phyloP scores from a whole-genome alignment of 2,329 filamentous ascomycete genomes.

The Penicillium expansum region DNA sequence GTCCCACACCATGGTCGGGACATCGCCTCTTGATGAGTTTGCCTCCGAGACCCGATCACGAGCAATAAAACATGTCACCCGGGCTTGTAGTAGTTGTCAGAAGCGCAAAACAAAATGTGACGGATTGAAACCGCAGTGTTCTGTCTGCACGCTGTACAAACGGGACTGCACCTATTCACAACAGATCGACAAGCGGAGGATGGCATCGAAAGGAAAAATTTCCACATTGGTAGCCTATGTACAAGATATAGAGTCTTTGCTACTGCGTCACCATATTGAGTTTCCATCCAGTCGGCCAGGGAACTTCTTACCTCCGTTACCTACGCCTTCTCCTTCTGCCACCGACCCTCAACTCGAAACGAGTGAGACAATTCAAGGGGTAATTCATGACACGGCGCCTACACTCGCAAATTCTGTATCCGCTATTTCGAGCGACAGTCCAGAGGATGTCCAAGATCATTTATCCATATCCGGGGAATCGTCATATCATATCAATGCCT shows the following conservation, averaged over 20 bases:
- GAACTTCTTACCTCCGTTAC: not conserved
- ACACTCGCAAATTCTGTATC: not conserved
- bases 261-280: not conserved
- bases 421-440: not conserved
- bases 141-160: not conserved
- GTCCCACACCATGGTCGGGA: not conserved
- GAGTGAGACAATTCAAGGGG: not conserved
- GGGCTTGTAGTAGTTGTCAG: not conserved
- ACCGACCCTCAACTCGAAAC: not conserved
- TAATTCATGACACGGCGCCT: not conserved
- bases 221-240: not conserved
- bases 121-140: not conserved
- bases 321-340: not conserved
- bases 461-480: not conserved
- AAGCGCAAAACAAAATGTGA: not conserved
- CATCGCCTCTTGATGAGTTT: not conserved
- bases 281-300: not conserved
- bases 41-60: not conserved
- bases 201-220: not conserved
- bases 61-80: not conserved
- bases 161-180: not conserved
- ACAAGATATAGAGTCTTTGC: not conserved
- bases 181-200: not conserved
- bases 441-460: not conserved
- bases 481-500: not conserved